phyloP scores from a whole-genome alignment of 2,329 filamentous ascomycete species.

The Ascochyta viciae-villosae region DNA sequence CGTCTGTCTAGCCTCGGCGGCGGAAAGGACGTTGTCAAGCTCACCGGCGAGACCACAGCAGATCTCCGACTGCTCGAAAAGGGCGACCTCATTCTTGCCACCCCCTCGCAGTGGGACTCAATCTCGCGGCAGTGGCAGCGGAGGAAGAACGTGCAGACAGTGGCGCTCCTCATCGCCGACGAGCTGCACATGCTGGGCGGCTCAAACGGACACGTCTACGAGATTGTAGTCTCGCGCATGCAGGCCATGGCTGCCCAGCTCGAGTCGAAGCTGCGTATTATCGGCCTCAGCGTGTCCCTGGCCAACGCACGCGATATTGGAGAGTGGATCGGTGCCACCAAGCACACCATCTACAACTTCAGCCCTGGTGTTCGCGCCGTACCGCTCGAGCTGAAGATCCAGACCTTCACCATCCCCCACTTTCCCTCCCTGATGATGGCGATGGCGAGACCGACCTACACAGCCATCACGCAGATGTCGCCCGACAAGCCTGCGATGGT shows the following conservation, averaged over 20 bases:
- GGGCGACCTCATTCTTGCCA: slow-evolving; percentile 89
- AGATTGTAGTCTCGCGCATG: slow-evolving; percentile 97
- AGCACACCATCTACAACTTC: slow-evolving; percentile 99
- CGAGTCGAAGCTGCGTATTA: slow-evolving; percentile 81
- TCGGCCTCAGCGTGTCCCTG: slow-evolving; percentile 89
- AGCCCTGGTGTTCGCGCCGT: slow-evolving; percentile 89
- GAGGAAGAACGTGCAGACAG: slow-evolving; percentile 90
- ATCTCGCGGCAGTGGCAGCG: slow-evolving; percentile 95
- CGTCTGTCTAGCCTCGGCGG: slow-evolving; percentile 75
- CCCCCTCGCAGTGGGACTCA: slow-evolving; percentile 94
- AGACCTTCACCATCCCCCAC: slow-evolving; percentile 94
- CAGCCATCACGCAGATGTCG: slow-evolving; percentile 86
- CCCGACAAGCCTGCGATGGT: slow-evolving; percentile 87
- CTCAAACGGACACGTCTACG: slow-evolving; percentile 86
- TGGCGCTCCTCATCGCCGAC: slow-evolving; percentile 92
- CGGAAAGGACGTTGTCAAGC: slow-evolving; percentile 88
- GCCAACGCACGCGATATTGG: slow-evolving; percentile 93
- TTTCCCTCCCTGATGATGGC: slow-evolving; percentile 98
- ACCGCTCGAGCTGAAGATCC: slow-evolving; percentile 90
- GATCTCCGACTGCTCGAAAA: slow-evolving; percentile 88
- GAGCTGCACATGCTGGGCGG: slow-evolving; percentile 94
- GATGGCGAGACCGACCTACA: slow-evolving; percentile 94
- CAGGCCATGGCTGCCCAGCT: slow-evolving; percentile 92
- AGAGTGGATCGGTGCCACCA: slow-evolving; percentile 97
- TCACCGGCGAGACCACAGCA: slow-evolving; percentile 89